Conservation (phyloP, 2,329 filamentous ascomycete genomes). For the Cladophialophora yegresii region DNA sequence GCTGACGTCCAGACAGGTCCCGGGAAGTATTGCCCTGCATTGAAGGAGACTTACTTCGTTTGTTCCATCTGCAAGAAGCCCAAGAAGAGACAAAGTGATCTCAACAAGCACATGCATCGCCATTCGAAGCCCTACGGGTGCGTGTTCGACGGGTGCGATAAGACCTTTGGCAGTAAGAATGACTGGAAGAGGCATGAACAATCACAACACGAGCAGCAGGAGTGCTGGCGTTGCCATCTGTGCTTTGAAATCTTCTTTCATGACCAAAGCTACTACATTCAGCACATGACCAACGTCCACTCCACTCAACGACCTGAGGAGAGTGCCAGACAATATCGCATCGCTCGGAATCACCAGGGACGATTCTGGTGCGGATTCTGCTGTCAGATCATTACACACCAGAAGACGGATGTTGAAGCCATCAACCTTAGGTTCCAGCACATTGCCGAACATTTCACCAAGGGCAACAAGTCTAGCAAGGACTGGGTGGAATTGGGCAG, state of each 20-base stretch:
- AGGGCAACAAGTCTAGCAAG: slow-evolving; percentile 34
- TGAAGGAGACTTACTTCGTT: slow-evolving; percentile 11
- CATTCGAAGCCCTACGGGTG: slow-evolving; percentile 82
- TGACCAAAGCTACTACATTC: slow-evolving; percentile 53
- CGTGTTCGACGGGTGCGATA: slow-evolving; percentile 69
- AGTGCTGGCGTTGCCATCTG: slow-evolving; percentile 68
- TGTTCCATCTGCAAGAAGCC: slow-evolving; percentile 30
- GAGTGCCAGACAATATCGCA: slow-evolving; percentile 55
- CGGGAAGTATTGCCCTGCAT: slow-evolving; percentile 6
- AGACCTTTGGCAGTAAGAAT: slow-evolving; percentile 84
- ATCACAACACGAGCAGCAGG: slow-evolving; percentile 70
- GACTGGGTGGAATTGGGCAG: slow-evolving; percentile 32
- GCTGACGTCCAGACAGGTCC: slow-evolving; percentile 1
- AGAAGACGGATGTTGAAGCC: slow-evolving; percentile 54
- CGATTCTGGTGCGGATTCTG: slow-evolving; percentile 92
- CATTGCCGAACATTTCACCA: slow-evolving; percentile 62
- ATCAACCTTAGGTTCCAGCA: slow-evolving; percentile 69
- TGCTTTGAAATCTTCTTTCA: slow-evolving; percentile 29
- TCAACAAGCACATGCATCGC: slow-evolving; percentile 79
- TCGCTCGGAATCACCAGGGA: slow-evolving; percentile 65
- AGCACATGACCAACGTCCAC: slow-evolving; percentile 47
- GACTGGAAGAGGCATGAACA: slow-evolving; percentile 93
- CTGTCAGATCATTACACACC: slow-evolving; percentile 55
- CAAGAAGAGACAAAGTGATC: slow-evolving; percentile 28
- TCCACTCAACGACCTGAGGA: slow-evolving; percentile 27